phyloP scores from a whole-genome alignment of 2,329 filamentous ascomycete genomes.

The Rosellinia necatrix region DNA sequence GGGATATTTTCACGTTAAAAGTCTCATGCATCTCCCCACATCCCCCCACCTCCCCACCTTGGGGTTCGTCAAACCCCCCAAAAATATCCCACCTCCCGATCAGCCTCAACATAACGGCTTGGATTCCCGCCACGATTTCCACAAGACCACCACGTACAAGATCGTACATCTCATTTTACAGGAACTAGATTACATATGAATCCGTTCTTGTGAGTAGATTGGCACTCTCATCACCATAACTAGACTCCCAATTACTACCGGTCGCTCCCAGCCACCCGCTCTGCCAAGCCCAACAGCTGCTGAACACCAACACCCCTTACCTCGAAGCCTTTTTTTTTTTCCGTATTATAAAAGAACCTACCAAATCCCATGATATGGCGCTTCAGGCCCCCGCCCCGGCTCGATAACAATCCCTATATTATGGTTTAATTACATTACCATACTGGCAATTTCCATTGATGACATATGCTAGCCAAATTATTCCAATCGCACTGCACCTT shows the following conservation, averaged over 20 bases:
- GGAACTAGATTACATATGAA: too few relatives aligned
- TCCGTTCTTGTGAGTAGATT: too few relatives aligned
- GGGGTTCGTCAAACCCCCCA: neutral
- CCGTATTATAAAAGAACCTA: neutral
- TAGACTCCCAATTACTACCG: too few relatives aligned
- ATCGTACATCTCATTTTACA: too few relatives aligned
- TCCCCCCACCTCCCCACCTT: conserved; percentile 9
- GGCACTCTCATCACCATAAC: neutral
- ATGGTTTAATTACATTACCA: neutral
- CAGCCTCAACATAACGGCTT: conserved; percentile 13
- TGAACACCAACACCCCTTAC: neutral
- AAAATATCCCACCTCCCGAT: conserved; percentile 9
- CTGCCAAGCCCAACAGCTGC: too few relatives aligned
- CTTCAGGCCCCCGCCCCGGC: neutral
- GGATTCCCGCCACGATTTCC: neutral
- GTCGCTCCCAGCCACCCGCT: too few relatives aligned
- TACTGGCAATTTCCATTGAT: neutral
- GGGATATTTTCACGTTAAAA: too few relatives aligned
- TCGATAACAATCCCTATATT: neutral
- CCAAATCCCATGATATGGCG: conserved; percentile 4
- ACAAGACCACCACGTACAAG: too few relatives aligned
- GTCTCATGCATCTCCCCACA: conserved; percentile 29
- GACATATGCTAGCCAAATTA: neutral
- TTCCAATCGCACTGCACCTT: neutral
- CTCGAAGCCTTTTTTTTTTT: neutral